Evolutionary conservation across 2,329 filamentous ascomycete genomes (phyloP).

Genomic region (Phaeosphaeria sp.): DNA sequence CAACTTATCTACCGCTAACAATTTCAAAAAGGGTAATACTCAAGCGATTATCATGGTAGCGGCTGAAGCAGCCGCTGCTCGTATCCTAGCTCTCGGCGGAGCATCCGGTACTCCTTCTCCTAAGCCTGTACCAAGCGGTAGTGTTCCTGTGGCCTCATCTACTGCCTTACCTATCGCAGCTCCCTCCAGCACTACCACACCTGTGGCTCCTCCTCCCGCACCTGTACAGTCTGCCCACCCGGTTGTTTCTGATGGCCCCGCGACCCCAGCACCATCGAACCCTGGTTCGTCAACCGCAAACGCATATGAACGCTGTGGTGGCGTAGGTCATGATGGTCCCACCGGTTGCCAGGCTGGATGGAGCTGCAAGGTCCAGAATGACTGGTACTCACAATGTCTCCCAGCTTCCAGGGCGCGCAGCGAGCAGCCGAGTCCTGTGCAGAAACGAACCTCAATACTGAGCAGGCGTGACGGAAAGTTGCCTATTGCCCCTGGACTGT

Average conservation of each 20-base stretch:
- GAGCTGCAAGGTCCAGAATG: slow-evolving; percentile 49
- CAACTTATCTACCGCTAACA: background rate
- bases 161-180: background rate
- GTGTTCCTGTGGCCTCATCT: slow-evolving; percentile 1
- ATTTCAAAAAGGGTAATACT: slow-evolving; percentile 57
- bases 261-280: slow-evolving; percentile 1
- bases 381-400: slow-evolving; percentile 54
- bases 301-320: slow-evolving; percentile 54
- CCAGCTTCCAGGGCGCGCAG: background rate
- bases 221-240: background rate
- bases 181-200: background rate
- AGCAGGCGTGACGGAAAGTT: background rate
- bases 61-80: slow-evolving; percentile 66
- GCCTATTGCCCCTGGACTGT: too few relatives aligned
- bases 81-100: slow-evolving; percentile 54
- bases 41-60: slow-evolving; percentile 69
- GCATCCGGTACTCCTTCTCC: slow-evolving; percentile 22
- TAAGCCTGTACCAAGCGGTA: slow-evolving; percentile 7
- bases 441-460: background rate
- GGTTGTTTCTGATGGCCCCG: background rate
- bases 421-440: background rate
- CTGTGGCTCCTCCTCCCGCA: slow-evolving; percentile 6
- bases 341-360: slow-evolving; percentile 49
- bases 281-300: slow-evolving; percentile 7
- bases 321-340: slow-evolving; percentile 48